Base-by-base conservation (phyloP, 176 grass and related monocot genomes). In the Carex pumila region DNA sequence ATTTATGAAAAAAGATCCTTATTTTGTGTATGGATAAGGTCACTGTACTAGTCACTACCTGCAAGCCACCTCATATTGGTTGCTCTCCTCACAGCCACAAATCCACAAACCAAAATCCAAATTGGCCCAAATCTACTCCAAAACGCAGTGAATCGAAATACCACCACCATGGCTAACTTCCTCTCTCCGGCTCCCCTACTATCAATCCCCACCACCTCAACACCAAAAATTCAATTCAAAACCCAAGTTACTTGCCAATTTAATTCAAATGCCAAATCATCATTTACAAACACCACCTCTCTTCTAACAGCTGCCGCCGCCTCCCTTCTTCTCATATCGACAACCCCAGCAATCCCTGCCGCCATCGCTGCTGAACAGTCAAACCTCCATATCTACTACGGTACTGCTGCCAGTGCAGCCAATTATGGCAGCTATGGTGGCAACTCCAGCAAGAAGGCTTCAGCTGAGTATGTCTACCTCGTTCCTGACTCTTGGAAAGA, bases 351-450 rank as follows among this genome's bases (percentile, higher is more conserved):
- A 82, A 65, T 82, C 59, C 80, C 80, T 11, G 1, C 36, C 0
- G 39, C 80, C 25, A 21, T 82, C 2, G 80, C 80, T 14, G 60
- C 15, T 49, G 80, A 82, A 12, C 80, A 57, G 15, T 1, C 31
- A 15, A 52, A 66, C 59, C 80, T 82, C 10, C 62, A 82, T 82
- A 30, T 67, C 37, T 82, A 82, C 61, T 83, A 83, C 14, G 81
- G 81, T 41, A 83, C 81, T 0, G 81, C 81, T 50, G 62, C 81
- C 81, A 83, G 81, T 83, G 81, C 81, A 25, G 91, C 96, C 58
- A 98, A 98, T 90, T 98, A 98, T 83, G 96, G 93, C 25, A 93
- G 92, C 49, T 98, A 95, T 85, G 95, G 95, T 41, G 93, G 93
- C 10, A 98, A 98, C 93, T 75, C 71, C 47, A 94, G 70, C 92